Conservation (phyloP, 805 yeast genomes). For the Wickerhamiella cacticola region DNA sequence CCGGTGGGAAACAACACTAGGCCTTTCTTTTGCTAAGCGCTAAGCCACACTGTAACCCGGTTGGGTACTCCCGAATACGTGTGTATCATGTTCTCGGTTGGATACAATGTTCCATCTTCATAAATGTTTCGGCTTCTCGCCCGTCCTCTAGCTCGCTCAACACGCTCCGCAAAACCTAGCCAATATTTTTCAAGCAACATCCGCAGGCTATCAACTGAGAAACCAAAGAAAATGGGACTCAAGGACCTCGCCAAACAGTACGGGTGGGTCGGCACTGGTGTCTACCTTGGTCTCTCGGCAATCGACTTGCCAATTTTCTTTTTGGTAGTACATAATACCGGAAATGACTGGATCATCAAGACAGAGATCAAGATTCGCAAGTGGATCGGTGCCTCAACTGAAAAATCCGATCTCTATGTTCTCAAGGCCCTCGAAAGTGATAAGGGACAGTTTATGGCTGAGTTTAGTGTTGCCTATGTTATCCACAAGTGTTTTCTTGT, state of each 20-base stretch:
- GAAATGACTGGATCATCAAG: conserved; percentile 66
- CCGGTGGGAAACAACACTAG: no score
- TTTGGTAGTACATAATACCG: conserved; percentile 69
- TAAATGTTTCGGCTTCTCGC: not conserved
- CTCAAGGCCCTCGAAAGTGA: conserved; percentile 21
- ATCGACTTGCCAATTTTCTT: conserved; percentile 80
- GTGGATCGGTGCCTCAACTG: conserved; percentile 48
- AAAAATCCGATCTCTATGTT: conserved; percentile 21
- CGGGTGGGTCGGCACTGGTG: conserved; percentile 84
- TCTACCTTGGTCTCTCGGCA: conserved; percentile 58
- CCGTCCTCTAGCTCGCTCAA: not conserved
- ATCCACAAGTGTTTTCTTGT: conserved; percentile 78
- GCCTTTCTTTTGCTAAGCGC: no score
- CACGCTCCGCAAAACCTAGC: not conserved
- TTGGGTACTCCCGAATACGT: not conserved
- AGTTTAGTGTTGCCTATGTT: conserved; percentile 83
- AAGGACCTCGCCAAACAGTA: conserved; percentile 68
- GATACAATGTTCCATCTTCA: not conserved
- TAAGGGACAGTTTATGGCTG: conserved; percentile 52
- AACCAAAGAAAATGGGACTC: conserved; percentile 19
- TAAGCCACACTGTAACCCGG: not conserved
- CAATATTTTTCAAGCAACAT: not conserved
- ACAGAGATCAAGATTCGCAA: conserved; percentile 51
- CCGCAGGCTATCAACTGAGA: conserved; percentile 1
- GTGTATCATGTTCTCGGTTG: not conserved